Evolutionary conservation across 495 filamentous ascomycete genomes (phyloP).

Genomic region (Talaromyces nanjingensis): DNA sequence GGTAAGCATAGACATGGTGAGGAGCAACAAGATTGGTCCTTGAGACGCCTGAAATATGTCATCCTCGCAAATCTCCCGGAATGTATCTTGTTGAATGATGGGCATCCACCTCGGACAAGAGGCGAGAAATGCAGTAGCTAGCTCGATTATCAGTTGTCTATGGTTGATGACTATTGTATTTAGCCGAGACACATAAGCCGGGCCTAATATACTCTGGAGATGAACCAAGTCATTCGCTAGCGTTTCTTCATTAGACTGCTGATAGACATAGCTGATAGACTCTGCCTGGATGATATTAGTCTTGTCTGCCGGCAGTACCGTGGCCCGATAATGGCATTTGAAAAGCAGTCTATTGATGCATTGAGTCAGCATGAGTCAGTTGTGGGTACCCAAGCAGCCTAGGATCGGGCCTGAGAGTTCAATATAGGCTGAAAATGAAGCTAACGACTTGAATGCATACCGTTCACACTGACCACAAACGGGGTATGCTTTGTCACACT

Average conservation of each 20-base stretch:
- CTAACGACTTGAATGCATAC: neutral
- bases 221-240: neutral
- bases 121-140: neutral
- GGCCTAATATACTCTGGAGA: neutral
- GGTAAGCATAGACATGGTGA: conserved; percentile 4
- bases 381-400: neutral
- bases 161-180: neutral
- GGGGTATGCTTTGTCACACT: conserved; percentile 4
- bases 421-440: neutral
- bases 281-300: neutral
- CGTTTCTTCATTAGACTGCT: neutral
- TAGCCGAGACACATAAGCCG: neutral
- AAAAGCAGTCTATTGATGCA: conserved; percentile 1
- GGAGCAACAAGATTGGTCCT: neutral
- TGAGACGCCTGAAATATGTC: neutral
- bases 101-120: conserved; percentile 6
- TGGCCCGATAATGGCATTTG: conserved; percentile 1
- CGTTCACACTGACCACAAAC: conserved; percentile 1
- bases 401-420: neutral
- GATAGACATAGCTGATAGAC: neutral
- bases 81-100: conserved; percentile 4
- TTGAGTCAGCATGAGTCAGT: neutral
- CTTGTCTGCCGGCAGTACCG: neutral
- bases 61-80: neutral
- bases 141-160: neutral